Base-by-base conservation (phyloP, 495 filamentous ascomycete species). In the Penicillium steckii region DNA sequence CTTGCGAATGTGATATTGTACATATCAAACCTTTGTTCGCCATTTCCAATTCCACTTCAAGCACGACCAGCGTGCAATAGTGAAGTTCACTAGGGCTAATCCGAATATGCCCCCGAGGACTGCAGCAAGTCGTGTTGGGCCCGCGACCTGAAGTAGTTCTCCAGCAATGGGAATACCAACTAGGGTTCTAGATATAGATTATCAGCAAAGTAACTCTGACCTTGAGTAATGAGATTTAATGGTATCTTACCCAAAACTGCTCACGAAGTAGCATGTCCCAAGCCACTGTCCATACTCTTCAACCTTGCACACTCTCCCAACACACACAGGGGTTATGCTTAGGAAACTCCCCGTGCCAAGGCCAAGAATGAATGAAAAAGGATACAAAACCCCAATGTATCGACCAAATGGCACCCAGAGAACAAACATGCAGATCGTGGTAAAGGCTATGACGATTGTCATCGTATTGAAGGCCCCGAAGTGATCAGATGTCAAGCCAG, bases 401-500 rank as follows among this genome's bases (percentile, higher is more conserved):
- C 71, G 65, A 13, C 79, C 75, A 27, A 81, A 70, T 1, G 83
- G 82, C 7, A 83, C 67, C 74, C 80, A 82, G 12, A 85, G 53
- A 13, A 58, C 70, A 35, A 81, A 79, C 18, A 77, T 77, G 6
- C 71, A 60, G 6, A 83, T 46, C 0, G 79, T 59, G 2, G 76
- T 76, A 4, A 72, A 48, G 13, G 69, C 25, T 8, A 84, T 63
- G 3, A 65, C 50, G 0, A 58, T 7, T 12, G 57, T 55, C n/a
- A 67, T 53, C 8, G 57, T 73, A 63, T 91, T 91, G 68, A 82
- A 85, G 17, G 85, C 80, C 1, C 88, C 88, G 33, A 86, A 52
- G 43, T 75, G 78, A 62, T 92, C 88, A 21, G 82, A 86, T 15
- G 85, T 52, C 48, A 80, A 76, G 19, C 85, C 86, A 4, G 86